phyloP scores from a whole-genome alignment of 2,329 filamentous ascomycete genomes.

The Zalaria obscura region DNA sequence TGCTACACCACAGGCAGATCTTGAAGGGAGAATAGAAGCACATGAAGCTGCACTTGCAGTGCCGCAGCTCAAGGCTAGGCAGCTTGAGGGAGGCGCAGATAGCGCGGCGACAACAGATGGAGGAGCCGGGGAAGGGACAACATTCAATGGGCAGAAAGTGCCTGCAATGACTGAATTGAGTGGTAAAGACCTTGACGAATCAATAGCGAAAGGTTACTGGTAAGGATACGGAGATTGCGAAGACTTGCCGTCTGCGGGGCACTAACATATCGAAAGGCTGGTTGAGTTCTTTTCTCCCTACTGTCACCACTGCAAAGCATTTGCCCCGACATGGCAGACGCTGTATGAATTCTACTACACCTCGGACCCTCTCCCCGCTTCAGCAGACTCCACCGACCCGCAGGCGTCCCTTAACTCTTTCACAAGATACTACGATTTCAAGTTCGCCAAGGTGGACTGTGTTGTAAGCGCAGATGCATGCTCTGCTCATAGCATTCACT shows the following conservation, averaged over 20 bases:
- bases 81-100: neutral
- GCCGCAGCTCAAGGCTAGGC: neutral
- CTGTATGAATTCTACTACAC: conserved; percentile 93
- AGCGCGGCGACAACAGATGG: conserved; percentile 11
- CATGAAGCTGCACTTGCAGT: neutral
- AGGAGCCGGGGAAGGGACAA: conserved; percentile 25
- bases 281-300: conserved; percentile 38
- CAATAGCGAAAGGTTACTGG: conserved; percentile 54
- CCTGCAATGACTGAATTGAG: conserved; percentile 50
- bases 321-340: conserved; percentile 79
- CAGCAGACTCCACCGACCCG: conserved; percentile 31
- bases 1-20: conserved; percentile 6
- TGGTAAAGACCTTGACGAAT: conserved; percentile 41
- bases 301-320: conserved; percentile 58
- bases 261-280: conserved; percentile 12
- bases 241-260: neutral
- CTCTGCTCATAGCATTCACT: conserved; percentile 47
- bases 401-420: conserved; percentile 50
- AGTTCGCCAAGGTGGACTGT: conserved; percentile 79
- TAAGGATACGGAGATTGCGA: conserved; percentile 19
- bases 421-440: conserved; percentile 72
- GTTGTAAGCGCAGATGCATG: conserved; percentile 71
- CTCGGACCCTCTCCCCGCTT: conserved; percentile 51
- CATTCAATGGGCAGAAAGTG: conserved; percentile 53
- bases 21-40: conserved; percentile 6